A percentile compares a stretch with the other conserved stretches of the same genome.
These are phyloP conservation scores for Neovahlkampfia damariscottae DNA, from an alignment of 78 protist genomes.

Conservation along the genomic window DNA sequence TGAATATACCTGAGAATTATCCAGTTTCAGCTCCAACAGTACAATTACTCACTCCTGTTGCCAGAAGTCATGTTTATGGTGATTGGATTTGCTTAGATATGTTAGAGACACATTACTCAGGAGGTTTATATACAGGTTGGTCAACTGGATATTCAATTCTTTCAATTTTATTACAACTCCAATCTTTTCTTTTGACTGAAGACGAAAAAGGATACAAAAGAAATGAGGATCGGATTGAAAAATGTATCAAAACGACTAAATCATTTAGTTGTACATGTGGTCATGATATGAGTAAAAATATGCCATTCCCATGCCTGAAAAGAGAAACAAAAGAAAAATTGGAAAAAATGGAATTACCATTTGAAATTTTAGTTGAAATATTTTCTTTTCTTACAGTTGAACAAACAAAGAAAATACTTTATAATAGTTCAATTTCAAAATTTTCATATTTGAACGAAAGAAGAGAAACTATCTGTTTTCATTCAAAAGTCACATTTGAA, in stretches of 20 bases:
- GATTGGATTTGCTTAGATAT: constrained; percentile 17
- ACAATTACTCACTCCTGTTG: neutral
- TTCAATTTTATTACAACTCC: constrained; percentile 11
- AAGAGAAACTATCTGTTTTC: neutral
- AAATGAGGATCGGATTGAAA: neutral
- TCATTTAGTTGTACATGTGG: neutral
- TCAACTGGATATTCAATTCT: constrained; percentile 8
- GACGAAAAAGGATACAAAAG: neutral
- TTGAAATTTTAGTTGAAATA: neutral
- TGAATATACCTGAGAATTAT: neutral
- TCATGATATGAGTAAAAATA: neutral
- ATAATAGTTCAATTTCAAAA: neutral
- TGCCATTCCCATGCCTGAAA: neutral
- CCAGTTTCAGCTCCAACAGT: neutral
- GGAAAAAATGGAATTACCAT: neutral
- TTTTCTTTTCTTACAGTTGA: neutral
- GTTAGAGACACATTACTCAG: constrained; percentile 7
- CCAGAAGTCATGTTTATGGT: constrained; percentile 10
- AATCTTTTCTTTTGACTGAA: constrained; percentile 7
- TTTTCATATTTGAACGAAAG: neutral
- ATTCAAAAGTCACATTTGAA: neutral
- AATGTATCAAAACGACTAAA: neutral
- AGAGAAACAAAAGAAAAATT: neutral
- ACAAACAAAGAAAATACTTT: neutral
- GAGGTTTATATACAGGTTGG: constrained; percentile 17